Evolutionary conservation across 208 protist genomes (phyloP).

Genomic region (Crithidia fasciculata): DNA sequence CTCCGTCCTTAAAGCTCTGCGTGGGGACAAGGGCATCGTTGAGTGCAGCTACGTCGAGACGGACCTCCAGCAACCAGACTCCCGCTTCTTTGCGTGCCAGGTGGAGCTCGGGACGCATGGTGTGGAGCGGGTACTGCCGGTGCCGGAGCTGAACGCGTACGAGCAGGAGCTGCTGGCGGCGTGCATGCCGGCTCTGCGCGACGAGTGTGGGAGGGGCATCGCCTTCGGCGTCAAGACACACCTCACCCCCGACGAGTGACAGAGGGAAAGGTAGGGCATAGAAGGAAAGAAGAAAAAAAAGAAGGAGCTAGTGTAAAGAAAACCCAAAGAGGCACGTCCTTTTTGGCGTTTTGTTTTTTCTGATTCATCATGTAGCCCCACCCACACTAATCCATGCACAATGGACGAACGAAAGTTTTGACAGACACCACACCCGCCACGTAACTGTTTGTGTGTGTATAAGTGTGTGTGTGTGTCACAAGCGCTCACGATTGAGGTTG

Average conservation of each 20-base stretch:
- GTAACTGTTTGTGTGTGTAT: too few relatives aligned
- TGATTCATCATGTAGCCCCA: too few relatives aligned
- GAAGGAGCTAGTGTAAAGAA: not conserved
- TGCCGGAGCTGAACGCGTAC: slow-evolving; percentile 64
- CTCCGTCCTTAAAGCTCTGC: slow-evolving; percentile 69
- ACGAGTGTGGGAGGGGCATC: slow-evolving; percentile 79
- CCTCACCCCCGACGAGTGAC: slow-evolving; percentile 21
- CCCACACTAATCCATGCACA: too few relatives aligned
- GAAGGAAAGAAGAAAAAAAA: not conserved
- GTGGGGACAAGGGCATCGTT: slow-evolving; percentile 72
- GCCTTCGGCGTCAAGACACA: slow-evolving; percentile 47
- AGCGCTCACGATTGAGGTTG: too few relatives aligned
- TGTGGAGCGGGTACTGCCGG: slow-evolving; percentile 65
- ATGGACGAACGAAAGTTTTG: too few relatives aligned
- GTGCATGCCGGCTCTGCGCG: slow-evolving; percentile 75
- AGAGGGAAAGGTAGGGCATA: not conserved
- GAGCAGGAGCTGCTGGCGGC: slow-evolving; percentile 74
- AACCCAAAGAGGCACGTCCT: too few relatives aligned
- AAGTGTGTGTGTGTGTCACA: too few relatives aligned
- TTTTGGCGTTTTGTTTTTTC: too few relatives aligned
- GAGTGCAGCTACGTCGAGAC: slow-evolving; percentile 81
- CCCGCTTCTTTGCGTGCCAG: slow-evolving; percentile 80
- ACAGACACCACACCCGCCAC: too few relatives aligned
- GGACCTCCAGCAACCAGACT: slow-evolving; percentile 44
- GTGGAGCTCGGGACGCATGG: slow-evolving; percentile 83